phyloP scores from a whole-genome alignment of 2,329 filamentous ascomycete species.

The Botrytis cinerea region DNA sequence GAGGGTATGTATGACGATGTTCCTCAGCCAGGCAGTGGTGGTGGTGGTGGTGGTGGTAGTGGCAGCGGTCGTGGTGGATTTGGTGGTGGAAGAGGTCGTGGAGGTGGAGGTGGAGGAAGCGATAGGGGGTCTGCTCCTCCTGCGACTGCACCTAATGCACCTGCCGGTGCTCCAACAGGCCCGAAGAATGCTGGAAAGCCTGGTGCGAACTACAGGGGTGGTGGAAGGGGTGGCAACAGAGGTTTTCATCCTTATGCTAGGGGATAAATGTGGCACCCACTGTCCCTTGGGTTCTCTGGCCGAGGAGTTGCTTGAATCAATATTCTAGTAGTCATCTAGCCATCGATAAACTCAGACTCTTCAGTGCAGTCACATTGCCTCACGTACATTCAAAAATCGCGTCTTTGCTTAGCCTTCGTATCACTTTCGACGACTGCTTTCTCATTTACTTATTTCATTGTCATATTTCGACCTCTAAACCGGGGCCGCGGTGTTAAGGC shows the following conservation, averaged over 20 bases:
- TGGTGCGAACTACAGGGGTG: constrained; percentile 90
- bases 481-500: not conserved
- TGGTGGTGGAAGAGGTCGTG: constrained; percentile 40
- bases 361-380: not conserved
- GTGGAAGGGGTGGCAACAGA: constrained; percentile 72
- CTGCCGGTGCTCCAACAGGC: constrained; percentile 86
- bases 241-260: constrained; percentile 78
- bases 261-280: constrained; percentile 24
- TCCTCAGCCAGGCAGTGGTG: constrained; percentile 66
- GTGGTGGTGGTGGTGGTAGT: constrained; percentile 26
- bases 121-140: constrained; percentile 41
- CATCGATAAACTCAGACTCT: not conserved
- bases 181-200: constrained; percentile 93
- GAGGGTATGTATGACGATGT: constrained; percentile 99
- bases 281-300: not conserved
- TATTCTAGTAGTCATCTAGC: not conserved
- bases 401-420: not conserved
- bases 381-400: not conserved
- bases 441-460: not conserved
- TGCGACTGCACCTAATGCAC: constrained; percentile 51
- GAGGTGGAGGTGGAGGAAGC: constrained; percentile 35
- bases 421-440: not conserved
- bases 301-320: not conserved
- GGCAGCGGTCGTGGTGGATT: constrained; percentile 43
- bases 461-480: not conserved